Evolutionary conservation across 352 stramenopile genomes (phyloP), one percentile per base, ranked within the genome.

Genomic region (Bremia lactucae): DNA sequence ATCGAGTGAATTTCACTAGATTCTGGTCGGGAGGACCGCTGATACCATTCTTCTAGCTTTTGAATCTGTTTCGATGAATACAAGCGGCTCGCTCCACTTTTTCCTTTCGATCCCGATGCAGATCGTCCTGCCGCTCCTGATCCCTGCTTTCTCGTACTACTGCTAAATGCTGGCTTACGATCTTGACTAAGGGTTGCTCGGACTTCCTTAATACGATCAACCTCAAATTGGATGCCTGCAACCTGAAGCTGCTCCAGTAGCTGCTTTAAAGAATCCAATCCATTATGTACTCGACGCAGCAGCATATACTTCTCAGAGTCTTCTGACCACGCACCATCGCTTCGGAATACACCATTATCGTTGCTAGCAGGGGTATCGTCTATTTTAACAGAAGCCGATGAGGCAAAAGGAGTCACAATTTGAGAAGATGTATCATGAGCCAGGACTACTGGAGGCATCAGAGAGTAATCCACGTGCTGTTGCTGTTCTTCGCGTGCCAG

Each of bases 21-120:
- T 44, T 89, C 79, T 9, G 79, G 79, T 2, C 79, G 73, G 16
- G 73, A 87, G 6, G 73, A 87, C 24, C 83, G 79, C 52, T 84
- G 72, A 39, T 92, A 92, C 79, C 79, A 92, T 49, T 89, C 79
- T 35, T 92, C 79, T n/a, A 92, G 59, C 40, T 92, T 92, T 36
- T 85, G 68, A 49, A 92, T 92, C 48, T 92, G 79, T 48, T 81
- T 83, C 29, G 74, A 86, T 20, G 76, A 89, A 60, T 92, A 92
- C 35, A 92, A 61, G 14, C 79, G 79, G 23, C 72, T 88, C 1
- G 79, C 76, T 34, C 79, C 79, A 43, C 73, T 85, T 46, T 92
- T 89, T 42, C 61, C 68, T 38, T 87, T 85, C 9, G 45, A 65
- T 3, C 56, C 59, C 11, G 58, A 63, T 16, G 40, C 58, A 14